These are phyloP conservation scores for Paramyrothecium roridum DNA, from an alignment of 2,329 filamentous ascomycete genomes.

Conservation along the genomic window DNA sequence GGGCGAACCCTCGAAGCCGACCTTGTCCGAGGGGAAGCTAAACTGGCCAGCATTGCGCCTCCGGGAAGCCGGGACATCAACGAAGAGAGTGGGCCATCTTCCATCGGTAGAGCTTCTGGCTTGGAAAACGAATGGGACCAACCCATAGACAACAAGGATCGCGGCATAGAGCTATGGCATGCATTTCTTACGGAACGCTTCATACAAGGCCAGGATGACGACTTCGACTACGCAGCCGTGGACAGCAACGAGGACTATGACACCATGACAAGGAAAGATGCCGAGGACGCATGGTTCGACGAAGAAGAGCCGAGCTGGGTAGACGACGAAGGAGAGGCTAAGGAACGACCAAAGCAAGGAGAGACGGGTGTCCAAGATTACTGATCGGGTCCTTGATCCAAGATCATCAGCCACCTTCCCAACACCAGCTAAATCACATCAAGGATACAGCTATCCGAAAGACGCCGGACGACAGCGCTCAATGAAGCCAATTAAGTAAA, in stretches of 20 bases:
- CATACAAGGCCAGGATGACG: constrained; percentile 67
- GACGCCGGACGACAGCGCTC: no score
- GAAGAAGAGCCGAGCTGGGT: constrained; percentile 71
- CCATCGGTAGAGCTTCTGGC: constrained; percentile 12
- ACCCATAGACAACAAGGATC: constrained; percentile 46
- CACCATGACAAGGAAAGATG: constrained; percentile 54
- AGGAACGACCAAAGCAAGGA: constrained; percentile 32
- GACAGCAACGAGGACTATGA: constrained; percentile 74
- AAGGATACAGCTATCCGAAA: no score
- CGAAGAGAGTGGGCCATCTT: background rate
- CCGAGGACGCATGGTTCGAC: constrained; percentile 76
- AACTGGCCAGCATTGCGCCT: constrained; percentile 53
- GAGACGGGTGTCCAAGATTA: constrained; percentile 74
- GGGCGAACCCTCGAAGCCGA: constrained; percentile 76
- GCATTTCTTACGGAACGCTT: constrained; percentile 73
- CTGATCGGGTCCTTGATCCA: constrained; percentile 29
- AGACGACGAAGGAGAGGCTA: constrained; percentile 30
- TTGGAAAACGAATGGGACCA: constrained; percentile 35
- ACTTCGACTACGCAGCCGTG: constrained; percentile 73
- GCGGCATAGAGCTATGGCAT: constrained; percentile 67
- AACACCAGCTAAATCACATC: no score
- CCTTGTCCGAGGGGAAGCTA: constrained; percentile 71
- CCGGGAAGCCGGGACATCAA: constrained; percentile 4
- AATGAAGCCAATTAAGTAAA: no score
- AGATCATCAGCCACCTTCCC: no score